These are phyloP conservation scores for Leccinum subtestaceum DNA, from an alignment of 768 basidiomycete species.

Conservation along the genomic window DNA sequence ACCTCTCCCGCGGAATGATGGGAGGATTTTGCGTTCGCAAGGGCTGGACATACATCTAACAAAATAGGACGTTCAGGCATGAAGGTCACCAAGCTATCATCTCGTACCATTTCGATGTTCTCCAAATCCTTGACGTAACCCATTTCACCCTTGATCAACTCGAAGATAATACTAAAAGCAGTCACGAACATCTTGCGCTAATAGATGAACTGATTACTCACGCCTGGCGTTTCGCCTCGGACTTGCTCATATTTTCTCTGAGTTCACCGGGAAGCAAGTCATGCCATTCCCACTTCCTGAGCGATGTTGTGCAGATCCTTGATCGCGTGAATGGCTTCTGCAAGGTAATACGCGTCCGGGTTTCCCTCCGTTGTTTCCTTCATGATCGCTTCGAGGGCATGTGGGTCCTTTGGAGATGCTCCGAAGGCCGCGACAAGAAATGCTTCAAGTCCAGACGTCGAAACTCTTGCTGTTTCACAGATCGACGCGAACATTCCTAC, in stretches of 20 bases:
- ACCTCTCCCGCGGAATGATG: slow-evolving; percentile 66
- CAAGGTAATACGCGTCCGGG: slow-evolving; percentile 77
- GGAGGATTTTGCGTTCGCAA: slow-evolving; percentile 71
- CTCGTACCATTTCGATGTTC: slow-evolving; percentile 67
- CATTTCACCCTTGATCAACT: slow-evolving; percentile 95
- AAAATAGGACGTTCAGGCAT: slow-evolving; percentile 6
- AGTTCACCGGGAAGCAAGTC: slow-evolving; percentile 75
- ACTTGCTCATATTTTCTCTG: slow-evolving; percentile 58
- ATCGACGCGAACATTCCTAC: slow-evolving; percentile 39
- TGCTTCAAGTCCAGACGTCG: slow-evolving; percentile 61
- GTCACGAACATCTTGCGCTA: not conserved
- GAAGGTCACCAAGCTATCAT: slow-evolving; percentile 16
- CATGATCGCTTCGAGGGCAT: slow-evolving; percentile 80
- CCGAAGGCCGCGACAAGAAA: slow-evolving; percentile 58
- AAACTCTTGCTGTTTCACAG: slow-evolving; percentile 52
- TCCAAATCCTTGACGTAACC: slow-evolving; percentile 90
- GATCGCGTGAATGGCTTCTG: slow-evolving; percentile 80
- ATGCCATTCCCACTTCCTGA: slow-evolving; percentile 88
- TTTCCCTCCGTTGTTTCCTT: slow-evolving; percentile 80
- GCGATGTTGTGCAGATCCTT: slow-evolving; percentile 77
- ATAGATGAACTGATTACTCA: slow-evolving; percentile 39
- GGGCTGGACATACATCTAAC: slow-evolving; percentile 78
- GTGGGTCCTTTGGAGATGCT: slow-evolving; percentile 68
- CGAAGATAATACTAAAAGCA: slow-evolving; percentile 75
- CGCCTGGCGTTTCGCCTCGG: slow-evolving; percentile 83